Base-by-base conservation (phyloP, 176 grass and related monocot genomes). In the Themeda triandra region DNA sequence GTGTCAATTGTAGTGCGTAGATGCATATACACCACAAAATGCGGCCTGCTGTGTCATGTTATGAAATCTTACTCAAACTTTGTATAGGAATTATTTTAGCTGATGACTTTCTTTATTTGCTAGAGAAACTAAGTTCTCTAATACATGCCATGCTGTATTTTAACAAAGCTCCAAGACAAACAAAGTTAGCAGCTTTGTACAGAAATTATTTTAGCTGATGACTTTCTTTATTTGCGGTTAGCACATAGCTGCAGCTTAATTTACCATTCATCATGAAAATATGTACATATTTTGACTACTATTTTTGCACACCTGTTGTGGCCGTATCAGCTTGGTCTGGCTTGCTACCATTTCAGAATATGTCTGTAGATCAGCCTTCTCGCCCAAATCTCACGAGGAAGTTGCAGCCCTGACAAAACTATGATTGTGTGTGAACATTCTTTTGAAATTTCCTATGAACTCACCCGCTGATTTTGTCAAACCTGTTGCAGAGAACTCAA, bases 401-500 rank as follows among this genome's bases (percentile, higher is more conserved):
- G 9, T 12, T 25, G 1, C 19, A 53, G 10, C 39, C 36, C 60
- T 46, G 21, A 69, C n/a, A 48, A 36, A n/a, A 21, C 48, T 63
- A 32, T 6, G 10, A 17, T 81, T 4, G 1, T 37, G 36, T 46
- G 66, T 12, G 53, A 45, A 62, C 18, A 13, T 80, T 27, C 15
- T 4, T 53, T 66, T 11, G 11, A 33, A 83, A 36, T 54, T 15
- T 15, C 21, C 4, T 2, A 21, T 30, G 19, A 84, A 56, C 25
- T 82, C 25, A 76, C 35, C 13, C 42, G 6, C 15, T 63, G 46
- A 30, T 2, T 70, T 78, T 65, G 30, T 59, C 40, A 12, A 78
- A 74, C 4, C 25, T 73, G 56, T 23, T 90, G 29, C 39, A 98
- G 92, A 86, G 42, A 86, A 30, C 58, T 74, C 86, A 23, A 89